These are phyloP conservation scores for Venturiaceae sp. DNA, from an alignment of 2,329 filamentous ascomycete species.

Conservation along the genomic window DNA sequence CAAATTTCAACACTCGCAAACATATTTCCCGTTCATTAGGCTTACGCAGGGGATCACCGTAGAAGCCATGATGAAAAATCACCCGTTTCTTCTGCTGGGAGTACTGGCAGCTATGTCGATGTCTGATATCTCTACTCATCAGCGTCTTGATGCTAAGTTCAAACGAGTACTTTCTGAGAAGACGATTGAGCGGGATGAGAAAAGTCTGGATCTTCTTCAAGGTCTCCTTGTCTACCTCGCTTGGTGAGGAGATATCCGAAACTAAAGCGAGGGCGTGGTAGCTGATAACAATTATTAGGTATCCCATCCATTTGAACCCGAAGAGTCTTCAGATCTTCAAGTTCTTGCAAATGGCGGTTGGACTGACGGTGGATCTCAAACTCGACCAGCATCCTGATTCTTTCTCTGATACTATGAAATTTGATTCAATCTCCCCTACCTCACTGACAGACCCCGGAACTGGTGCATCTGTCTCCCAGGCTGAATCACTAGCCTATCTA, in stretches of 20 bases:
- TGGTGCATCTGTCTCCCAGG: no score
- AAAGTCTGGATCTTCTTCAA: conserved; percentile 1
- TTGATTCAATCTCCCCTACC: not conserved
- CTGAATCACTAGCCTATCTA: not conserved
- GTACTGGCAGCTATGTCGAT: not conserved
- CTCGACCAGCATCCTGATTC: not conserved
- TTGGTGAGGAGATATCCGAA: not conserved
- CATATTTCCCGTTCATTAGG: not conserved
- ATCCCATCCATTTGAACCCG: not conserved
- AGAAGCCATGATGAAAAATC: not conserved
- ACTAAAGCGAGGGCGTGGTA: not conserved
- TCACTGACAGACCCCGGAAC: no score
- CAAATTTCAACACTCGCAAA: not conserved
- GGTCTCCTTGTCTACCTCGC: conserved; percentile 1
- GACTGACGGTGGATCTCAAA: not conserved
- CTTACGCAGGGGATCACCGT: not conserved
- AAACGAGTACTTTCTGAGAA: not conserved
- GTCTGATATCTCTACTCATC: not conserved
- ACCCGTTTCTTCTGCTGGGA: not conserved
- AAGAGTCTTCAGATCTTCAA: not conserved
- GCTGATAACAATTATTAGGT: not conserved
- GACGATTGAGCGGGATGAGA: not conserved
- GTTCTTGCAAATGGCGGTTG: not conserved
- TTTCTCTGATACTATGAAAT: not conserved
- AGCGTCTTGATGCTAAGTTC: not conserved